Percentiles rank a stretch among this genome's conserved stretches.
These are phyloP conservation scores for Candida maris DNA, from an alignment of 805 yeast genomes.

Conservation along the genomic window DNA sequence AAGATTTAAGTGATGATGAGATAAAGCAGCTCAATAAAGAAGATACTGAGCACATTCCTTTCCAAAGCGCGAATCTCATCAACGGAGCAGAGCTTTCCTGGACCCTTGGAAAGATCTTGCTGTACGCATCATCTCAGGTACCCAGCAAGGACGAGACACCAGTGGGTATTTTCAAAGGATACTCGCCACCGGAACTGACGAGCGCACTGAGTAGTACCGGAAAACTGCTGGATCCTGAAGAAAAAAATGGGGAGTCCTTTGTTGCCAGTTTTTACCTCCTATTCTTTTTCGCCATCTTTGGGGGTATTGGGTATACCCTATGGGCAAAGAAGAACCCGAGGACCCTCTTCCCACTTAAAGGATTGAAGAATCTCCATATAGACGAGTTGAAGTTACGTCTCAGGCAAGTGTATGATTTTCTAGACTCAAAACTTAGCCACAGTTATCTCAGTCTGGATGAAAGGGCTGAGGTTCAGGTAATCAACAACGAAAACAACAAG, in stretches of 20 bases:
- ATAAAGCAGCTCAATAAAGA: slow-evolving; percentile 24
- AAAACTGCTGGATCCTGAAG: not conserved
- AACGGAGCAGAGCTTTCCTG: slow-evolving; percentile 88
- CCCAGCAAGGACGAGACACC: slow-evolving; percentile 19
- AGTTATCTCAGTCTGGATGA: slow-evolving; percentile 16
- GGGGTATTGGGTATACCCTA: slow-evolving; percentile 8
- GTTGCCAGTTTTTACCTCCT: slow-evolving; percentile 9
- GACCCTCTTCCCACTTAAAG: slow-evolving; percentile 2
- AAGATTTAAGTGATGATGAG: slow-evolving; percentile 24
- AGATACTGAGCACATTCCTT: slow-evolving; percentile 47
- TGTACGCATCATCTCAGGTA: slow-evolving; percentile 76
- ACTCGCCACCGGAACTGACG: slow-evolving; percentile 9
- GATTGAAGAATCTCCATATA: slow-evolving; percentile 3
- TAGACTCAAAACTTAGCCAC: slow-evolving; percentile 6
- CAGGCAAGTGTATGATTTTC: slow-evolving; percentile 10
- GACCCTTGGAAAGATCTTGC: slow-evolving; percentile 86
- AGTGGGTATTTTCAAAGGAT: slow-evolving; percentile 41
- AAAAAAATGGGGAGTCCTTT: slow-evolving; percentile 6
- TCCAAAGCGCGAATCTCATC: slow-evolving; percentile 77
- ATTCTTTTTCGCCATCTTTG: slow-evolving; percentile 15
- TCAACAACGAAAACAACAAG: slow-evolving; percentile 6
- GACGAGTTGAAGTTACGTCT: slow-evolving; percentile 3
- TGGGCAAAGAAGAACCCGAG: slow-evolving; percentile 8
- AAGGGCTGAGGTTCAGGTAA: slow-evolving; percentile 12
- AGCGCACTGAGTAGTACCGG: not conserved